Base-by-base conservation (phyloP, 129 eudicot genomes). In the Artemisia tridentata region DNA sequence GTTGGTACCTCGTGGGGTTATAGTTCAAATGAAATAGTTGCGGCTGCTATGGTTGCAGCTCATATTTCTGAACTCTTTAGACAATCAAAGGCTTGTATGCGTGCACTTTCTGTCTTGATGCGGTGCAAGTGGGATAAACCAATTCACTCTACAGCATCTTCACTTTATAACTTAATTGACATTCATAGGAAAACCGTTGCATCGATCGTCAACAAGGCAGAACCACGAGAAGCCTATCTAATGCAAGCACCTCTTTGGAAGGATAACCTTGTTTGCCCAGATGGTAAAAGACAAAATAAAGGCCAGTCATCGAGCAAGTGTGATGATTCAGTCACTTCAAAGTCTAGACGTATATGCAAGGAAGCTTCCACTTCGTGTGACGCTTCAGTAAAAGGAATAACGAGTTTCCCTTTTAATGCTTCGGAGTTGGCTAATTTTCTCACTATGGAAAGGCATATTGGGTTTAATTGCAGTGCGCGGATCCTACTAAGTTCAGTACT, bases 41-140 rank as follows among this genome's bases (percentile, higher is more conserved):
- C 98, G 62, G 98, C 98, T 38, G 98, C 98, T 63, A 93, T 93
- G 98, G 98, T 93, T 62, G 98, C 98, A 0, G 98, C 98, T 60
- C 98, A 93, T 71, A 82, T 93, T 52, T 93, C 98, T 20, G 98
- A 89, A 64, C 81, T 93, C 23, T 93, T 93, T 67, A 80, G 96
- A 78, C 84, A 79, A 53, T 91, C 98, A 18, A 91, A 91, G 77
- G 96, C 96, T 45, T 91, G 98, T 78, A 88, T 88, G 89, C 86
- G 88, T 59, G 83, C 93, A 52, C 88, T 91, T 56, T 83, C 88
- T 2, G 91, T 81, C 50, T 72, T 91, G 71, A 84, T 84, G 83
- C 68, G 91, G 45, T 91, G 98, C 87, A 91, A 88, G 72, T 91
- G 98, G 98, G 96, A 91, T 54, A 77, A 75, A 48, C 88, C 86